These are phyloP conservation scores for Leccinum fuscescens DNA, from an alignment of 1,284 basidiomycete species.

Conservation along the genomic window DNA sequence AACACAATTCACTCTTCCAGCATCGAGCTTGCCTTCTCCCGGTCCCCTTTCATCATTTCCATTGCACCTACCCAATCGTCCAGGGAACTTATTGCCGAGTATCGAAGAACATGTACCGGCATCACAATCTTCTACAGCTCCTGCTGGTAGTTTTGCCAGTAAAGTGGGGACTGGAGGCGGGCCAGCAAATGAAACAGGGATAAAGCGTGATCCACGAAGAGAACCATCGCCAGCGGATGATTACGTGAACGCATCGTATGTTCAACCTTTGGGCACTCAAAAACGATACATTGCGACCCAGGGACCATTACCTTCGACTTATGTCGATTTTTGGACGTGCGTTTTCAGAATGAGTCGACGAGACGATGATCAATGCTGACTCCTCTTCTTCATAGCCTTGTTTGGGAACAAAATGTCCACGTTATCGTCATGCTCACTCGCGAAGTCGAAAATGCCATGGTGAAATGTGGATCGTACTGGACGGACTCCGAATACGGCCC, in stretches of 20 bases:
- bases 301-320: slow-evolving; percentile 89
- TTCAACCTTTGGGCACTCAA: slow-evolving; percentile 80
- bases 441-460: slow-evolving; percentile 83
- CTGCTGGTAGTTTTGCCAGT: not conserved
- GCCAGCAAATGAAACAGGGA: not conserved
- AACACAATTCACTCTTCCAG: slow-evolving; percentile 3
- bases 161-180: not conserved
- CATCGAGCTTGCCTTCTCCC: slow-evolving; percentile 4
- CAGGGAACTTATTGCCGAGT: slow-evolving; percentile 15
- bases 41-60: slow-evolving; percentile 17
- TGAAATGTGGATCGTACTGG: slow-evolving; percentile 96
- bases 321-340: slow-evolving; percentile 94
- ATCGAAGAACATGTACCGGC: slow-evolving; percentile 18
- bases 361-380: slow-evolving; percentile 8
- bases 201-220: slow-evolving; percentile 1
- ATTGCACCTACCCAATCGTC: slow-evolving; percentile 23
- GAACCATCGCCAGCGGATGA: slow-evolving; percentile 57
- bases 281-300: slow-evolving; percentile 94
- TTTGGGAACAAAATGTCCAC: slow-evolving; percentile 79
- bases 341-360: slow-evolving; percentile 33
- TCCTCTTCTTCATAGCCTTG: slow-evolving; percentile 47
- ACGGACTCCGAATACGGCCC: slow-evolving; percentile 69
- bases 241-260: slow-evolving; percentile 92
- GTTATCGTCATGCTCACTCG: slow-evolving; percentile 90
- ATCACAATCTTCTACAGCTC: slow-evolving; percentile 1